Percentiles rank a stretch among this genome's conserved stretches.
Evolutionary conservation across 169 alveolate genomes (phyloP).

Genomic region (Plasmodium coatneyi): DNA sequence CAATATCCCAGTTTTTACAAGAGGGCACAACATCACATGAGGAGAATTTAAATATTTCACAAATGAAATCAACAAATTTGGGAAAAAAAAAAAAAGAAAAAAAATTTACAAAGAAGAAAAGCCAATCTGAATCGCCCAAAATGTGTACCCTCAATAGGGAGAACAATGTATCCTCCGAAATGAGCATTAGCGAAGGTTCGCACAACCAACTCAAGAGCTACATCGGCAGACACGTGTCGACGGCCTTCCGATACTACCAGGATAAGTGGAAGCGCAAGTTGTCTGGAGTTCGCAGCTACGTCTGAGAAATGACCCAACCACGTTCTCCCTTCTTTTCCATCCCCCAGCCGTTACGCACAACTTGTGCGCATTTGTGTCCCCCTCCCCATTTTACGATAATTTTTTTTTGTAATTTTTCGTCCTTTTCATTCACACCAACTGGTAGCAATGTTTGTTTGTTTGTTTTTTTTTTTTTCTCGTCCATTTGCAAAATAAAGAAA

Average conservation of each 20-base stretch:
- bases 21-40: not conserved
- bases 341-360: conserved; percentile 1
- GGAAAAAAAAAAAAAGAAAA: conserved; percentile 12
- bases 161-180: not conserved
- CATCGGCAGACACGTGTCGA: conserved; percentile 44
- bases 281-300: conserved; percentile 5
- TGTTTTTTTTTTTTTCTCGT: not conserved
- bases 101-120: not conserved
- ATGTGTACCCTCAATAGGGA: not conserved
- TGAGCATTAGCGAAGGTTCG: not conserved
- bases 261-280: conserved; percentile 54
- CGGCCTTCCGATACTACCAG: conserved; percentile 50
- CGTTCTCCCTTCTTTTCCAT: not conserved
- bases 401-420: not conserved
- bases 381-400: not conserved
- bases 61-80: not conserved
- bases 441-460: conserved; percentile 12
- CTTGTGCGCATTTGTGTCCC: not conserved
- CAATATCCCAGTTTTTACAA: conserved; percentile 9
- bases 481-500: not conserved
- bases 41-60: not conserved
- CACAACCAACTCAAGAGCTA: conserved; percentile 5
- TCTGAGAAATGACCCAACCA: not conserved
- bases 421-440: not conserved
- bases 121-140: not conserved